Base-by-base conservation (phyloP, 768 basidiomycete species). In the Panus rudis region DNA sequence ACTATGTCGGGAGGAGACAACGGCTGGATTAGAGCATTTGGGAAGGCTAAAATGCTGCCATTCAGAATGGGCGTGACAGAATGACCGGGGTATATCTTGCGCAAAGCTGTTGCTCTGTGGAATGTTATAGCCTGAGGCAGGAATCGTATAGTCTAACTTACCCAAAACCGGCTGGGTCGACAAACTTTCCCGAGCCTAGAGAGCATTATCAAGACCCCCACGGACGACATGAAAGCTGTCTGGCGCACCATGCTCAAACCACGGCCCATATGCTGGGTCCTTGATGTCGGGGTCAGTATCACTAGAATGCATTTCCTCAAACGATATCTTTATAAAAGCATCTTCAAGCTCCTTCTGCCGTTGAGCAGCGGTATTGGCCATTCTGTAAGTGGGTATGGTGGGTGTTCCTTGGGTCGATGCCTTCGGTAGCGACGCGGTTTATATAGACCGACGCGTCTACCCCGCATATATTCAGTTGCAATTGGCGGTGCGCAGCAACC, bases 31-130 rank as follows among this genome's bases (percentile, higher is more conserved):
- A 54, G 41, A 16, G 70, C 69, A 13, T 59, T 73, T 31, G 84
- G 83, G 48, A 75, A 75, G 16, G 54, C 55, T 6, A 83, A 57
- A 35, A 83, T 48, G 45, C 71, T 63, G 48, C 80, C 55, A 44
- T 79, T 76, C 6, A 61, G 53, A 3, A 81, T 74, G 46, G 73
- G 60, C 6, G 84, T 70, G 21, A 85, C 52, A 21, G 79, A 77
- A 52, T 82, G 69, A 8, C 73, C 70, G 5, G 84, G 81, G 55
- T 85, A 79, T 13, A 81, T 44, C 51, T 67, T 71, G 27, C 69
- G 73, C 28, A 88, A 65, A 28, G 68, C 62, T 46, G 78, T 66
- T 56, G 52, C 72, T 62, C 62, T 61, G 48, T 13, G 39, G 34
- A 5, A 23, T 13, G 24, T 25, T 17, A 27, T 46, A 21, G 37